Base-by-base conservation (phyloP, 805 yeast genomes). In the Naumovozyma castellii region DNA sequence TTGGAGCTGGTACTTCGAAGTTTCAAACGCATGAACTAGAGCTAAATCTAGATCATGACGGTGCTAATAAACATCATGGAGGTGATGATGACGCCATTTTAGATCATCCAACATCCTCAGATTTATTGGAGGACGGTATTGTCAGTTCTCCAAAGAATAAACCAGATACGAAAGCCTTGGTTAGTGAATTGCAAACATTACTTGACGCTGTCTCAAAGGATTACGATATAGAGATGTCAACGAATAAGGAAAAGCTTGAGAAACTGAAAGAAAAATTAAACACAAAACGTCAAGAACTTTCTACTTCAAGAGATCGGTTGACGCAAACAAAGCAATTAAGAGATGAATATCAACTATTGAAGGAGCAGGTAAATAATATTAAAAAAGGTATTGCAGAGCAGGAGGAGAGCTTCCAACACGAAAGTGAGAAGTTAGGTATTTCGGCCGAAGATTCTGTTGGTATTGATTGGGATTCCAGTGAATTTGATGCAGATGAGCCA, bases 401-500 rank as follows among this genome's bases (percentile, higher is more conserved):
- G 46, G 79, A 80, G 43, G 62, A 63, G 16, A 66, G 69, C 41
- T 82, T 81, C 59, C 55, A 66, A 28, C 64, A 67, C 35, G 62
- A 57, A 38, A 62, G 64, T 39, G 63, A 61, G 44, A 68, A 64
- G 40, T 45, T 66, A 16, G 68, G 63, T 28, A 43, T 57, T 22
- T 47, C 54, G 2, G 44, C 53, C 9, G 61, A 57, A 18, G 61
- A 57, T 15, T 46, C 56, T 2, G 36, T 48, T 2, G 54, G 49
- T 5, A 51, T 55, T 52, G 44, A 57, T 60, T 55, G 61, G 65
- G 51, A 53, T 57, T 48, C 69, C 61, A 80, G 78, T 18, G 77
- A 72, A 41, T 80, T 77, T 51, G 90, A 83, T 59, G 90, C 95
- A 0, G 97, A 88, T 61, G 90, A 84, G 54, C 95, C 96, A n/a